Evolutionary conservation across 2,329 filamentous ascomycete species (phyloP).

Genomic region (Aspergillus sojae): DNA sequence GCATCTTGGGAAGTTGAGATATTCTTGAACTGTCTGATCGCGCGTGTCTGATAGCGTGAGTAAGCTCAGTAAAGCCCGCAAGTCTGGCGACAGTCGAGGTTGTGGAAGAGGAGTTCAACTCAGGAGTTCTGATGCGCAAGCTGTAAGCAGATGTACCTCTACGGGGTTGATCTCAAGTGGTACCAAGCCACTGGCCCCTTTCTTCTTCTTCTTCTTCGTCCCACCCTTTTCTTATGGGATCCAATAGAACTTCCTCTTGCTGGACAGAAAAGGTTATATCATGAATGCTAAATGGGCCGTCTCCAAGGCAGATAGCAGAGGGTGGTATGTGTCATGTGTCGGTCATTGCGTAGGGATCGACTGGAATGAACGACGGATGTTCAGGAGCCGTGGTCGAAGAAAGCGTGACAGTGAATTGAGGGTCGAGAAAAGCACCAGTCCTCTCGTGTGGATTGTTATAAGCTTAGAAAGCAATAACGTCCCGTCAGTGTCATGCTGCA

Average conservation of each 20-base stretch:
- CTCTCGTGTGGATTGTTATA: not conserved
- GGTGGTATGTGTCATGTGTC: conserved; percentile 17
- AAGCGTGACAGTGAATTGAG: not conserved
- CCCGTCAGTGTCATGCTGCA: not conserved
- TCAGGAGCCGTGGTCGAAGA: not conserved
- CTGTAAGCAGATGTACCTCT: not conserved
- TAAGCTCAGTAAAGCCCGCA: conserved; percentile 11
- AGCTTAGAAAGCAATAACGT: not conserved
- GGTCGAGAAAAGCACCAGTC: not conserved
- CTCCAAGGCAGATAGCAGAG: not conserved
- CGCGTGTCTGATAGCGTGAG: conserved; percentile 14
- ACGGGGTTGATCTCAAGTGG: not conserved
- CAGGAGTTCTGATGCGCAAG: not conserved
- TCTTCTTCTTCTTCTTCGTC: not conserved
- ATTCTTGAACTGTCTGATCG: conserved; percentile 25
- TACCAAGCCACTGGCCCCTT: not conserved
- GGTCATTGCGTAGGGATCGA: conserved; percentile 17
- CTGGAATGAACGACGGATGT: not conserved
- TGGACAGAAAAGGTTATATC: not conserved
- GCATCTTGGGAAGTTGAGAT: conserved; percentile 29
- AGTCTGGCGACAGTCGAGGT: not conserved
- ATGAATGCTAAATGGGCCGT: conserved; percentile 3
- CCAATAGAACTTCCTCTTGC: not conserved
- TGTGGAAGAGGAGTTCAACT: not conserved
- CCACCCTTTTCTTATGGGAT: not conserved